phyloP scores from a whole-genome alignment of 169 alveolate genomes.

The Babesia caballi region DNA sequence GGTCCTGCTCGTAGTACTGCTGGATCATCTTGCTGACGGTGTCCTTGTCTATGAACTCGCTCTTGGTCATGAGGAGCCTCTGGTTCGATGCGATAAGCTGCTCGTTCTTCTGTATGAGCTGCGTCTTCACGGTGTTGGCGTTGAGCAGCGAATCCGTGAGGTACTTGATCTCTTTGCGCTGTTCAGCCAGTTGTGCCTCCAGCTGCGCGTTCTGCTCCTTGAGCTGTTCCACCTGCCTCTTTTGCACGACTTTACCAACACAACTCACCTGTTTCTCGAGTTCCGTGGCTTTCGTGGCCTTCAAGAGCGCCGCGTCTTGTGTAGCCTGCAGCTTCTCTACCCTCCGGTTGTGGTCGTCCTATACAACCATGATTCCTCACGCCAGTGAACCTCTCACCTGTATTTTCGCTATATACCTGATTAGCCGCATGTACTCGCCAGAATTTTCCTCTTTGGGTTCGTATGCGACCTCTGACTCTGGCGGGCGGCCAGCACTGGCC shows the following conservation, averaged over 20 bases:
- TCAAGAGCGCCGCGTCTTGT: conserved; percentile 29
- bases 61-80: conserved; percentile 40
- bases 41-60: conserved; percentile 62
- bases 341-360: conserved; percentile 48
- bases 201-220: conserved; percentile 18
- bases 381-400: conserved; percentile 12
- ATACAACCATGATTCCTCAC: not conserved
- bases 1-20: conserved; percentile 55
- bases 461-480: not conserved
- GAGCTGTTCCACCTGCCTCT: conserved; percentile 29
- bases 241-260: no score
- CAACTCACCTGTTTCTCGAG: conserved; percentile 42
- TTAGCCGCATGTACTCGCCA: conserved; percentile 40
- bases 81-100: conserved; percentile 58
- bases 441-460: conserved; percentile 8
- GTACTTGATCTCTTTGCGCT: conserved; percentile 24
- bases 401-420: conserved; percentile 23
- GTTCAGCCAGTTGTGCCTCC: conserved; percentile 31
- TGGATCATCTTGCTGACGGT: conserved; percentile 32
- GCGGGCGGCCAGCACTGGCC: not conserved
- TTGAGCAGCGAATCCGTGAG: conserved; percentile 21
- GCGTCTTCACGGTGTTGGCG: conserved; percentile 51
- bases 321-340: conserved; percentile 32
- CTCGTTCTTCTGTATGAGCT: conserved; percentile 57
- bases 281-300: conserved; percentile 16